These are phyloP conservation scores for Phytophthora pini DNA, from an alignment of 352 stramenopile genomes.

Conservation along the genomic window DNA sequence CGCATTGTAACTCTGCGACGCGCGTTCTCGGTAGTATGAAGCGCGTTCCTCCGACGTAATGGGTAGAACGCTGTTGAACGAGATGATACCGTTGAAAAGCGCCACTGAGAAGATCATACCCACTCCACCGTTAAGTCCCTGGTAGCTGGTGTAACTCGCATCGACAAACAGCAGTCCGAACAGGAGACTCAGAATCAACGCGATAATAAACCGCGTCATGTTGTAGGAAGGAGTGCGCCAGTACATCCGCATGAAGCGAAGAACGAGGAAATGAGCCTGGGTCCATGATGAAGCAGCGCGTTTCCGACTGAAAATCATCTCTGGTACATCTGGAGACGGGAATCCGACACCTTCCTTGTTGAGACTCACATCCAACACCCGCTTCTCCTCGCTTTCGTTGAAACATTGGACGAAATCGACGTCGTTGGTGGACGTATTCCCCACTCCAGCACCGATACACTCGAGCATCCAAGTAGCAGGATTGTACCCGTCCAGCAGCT, in stretches of 20 bases:
- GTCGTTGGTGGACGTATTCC: constrained; percentile 12
- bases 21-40: constrained; percentile 65
- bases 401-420: constrained; percentile 42
- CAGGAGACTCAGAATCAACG: constrained; percentile 54
- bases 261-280: constrained; percentile 40
- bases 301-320: constrained; percentile 50
- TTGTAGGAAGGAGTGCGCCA: constrained; percentile 88
- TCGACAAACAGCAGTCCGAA: constrained; percentile 72
- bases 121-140: constrained; percentile 51
- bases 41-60: constrained; percentile 78
- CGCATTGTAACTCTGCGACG: constrained; percentile 81
- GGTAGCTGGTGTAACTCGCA: constrained; percentile 54
- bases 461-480: constrained; percentile 53
- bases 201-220: constrained; percentile 69
- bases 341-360: constrained; percentile 39
- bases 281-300: constrained; percentile 26
- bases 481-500: constrained; percentile 60
- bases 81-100: constrained; percentile 79
- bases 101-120: constrained; percentile 84
- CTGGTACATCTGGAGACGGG: constrained; percentile 29
- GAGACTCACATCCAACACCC: constrained; percentile 37
- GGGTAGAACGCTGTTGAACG: constrained; percentile 69
- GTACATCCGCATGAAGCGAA: constrained; percentile 71
- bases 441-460: constrained; percentile 47
- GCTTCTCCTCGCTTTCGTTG: constrained; percentile 36